These are phyloP conservation scores for Fusarium buxicola DNA, from an alignment of 2,329 filamentous ascomycete species.

Conservation along the genomic window DNA sequence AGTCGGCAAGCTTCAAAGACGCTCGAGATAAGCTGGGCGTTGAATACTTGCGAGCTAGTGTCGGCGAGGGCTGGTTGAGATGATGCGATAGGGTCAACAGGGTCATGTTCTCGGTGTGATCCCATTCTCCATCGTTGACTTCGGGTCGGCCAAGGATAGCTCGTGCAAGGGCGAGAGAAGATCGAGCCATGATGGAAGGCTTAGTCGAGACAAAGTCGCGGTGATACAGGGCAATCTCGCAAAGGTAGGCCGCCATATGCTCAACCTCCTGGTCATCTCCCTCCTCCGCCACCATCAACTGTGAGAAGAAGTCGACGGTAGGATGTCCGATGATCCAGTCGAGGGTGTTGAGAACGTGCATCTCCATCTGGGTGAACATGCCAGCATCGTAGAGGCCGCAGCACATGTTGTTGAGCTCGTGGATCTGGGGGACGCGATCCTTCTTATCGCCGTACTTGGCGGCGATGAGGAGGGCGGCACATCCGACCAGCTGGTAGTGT, in stretches of 20 bases:
- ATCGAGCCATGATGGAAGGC: conserved; percentile 90
- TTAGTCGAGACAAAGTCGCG: conserved; percentile 95
- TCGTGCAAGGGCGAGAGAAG: conserved; percentile 85
- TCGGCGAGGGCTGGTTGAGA: conserved; percentile 68
- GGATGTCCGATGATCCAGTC: conserved; percentile 97
- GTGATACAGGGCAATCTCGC: conserved; percentile 95
- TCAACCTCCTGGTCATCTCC: conserved; percentile 85
- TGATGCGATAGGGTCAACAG: conserved; percentile 70
- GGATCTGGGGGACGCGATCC: conserved; percentile 96
- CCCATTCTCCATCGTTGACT: conserved; percentile 80
- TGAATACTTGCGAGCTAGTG: conserved; percentile 70
- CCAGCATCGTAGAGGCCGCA: conserved; percentile 97
- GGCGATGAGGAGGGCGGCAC: conserved; percentile 93
- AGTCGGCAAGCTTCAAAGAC: conserved; percentile 67
- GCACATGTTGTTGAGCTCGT: conserved; percentile 99
- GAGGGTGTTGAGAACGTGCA: conserved; percentile 97
- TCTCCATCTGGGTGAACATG: conserved; percentile 99
- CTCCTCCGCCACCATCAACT: conserved; percentile 86
- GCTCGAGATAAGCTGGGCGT: conserved; percentile 64
- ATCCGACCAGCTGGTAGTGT: conserved; percentile 97
- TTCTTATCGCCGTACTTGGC: conserved; percentile 99
- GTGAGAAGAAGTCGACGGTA: conserved; percentile 93
- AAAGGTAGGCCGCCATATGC: conserved; percentile 93
- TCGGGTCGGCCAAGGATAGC: conserved; percentile 87
- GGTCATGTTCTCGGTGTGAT: conserved; percentile 76